Base-by-base conservation (phyloP, 208 protist species). In the Trypanosoma conorhini region DNA sequence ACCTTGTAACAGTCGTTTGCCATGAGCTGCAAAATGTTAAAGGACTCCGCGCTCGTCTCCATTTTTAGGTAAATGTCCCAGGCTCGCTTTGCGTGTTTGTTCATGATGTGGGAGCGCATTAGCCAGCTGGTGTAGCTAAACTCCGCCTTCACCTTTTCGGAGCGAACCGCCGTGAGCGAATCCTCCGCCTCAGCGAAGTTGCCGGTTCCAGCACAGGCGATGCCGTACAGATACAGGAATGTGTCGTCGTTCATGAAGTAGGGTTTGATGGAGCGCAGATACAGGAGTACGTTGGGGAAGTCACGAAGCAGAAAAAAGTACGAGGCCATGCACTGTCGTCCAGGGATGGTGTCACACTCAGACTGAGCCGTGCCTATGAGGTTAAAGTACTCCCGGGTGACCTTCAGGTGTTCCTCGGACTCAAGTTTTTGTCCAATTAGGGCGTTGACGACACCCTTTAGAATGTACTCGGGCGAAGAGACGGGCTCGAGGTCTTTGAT, bases 31-130 rank as follows among this genome's bases (percentile, higher is more conserved):
- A 98, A 84, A 24, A 99, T 93, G 51, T 85, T 87, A 65, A 98
- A 96, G 12, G 87, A 91, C 67, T 98, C 96, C 22, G 57, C 72
- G n/a, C 91, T 86, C 51, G 93, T 97, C 60, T 99, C 97, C 86
- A 98, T 98, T 76, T 98, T 98, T 5, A 99, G 84, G 67, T 99
- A 99, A 44, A 98, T 85, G 60, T 99, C 98, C 97, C 97, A 99
- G 21, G 98, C 93, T 70, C 87, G 74, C 75, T 97, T 92, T 15
- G 97, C 85, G 74, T 98, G 95, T 40, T 88, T 86, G 62, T 96
- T 98, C 82, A 97, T 96, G 66, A 99, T 98, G 82, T 97, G 91
- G 28, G 91, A 95, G 17, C 95, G 89, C 28, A 97, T 96, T 13
- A 98, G 79, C 94, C 96, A 98, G 64, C 84, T 93, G 9, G 91